A percentile compares a stretch with the other conserved stretches of the same genome.
Conservation (phyloP, 768 basidiomycete genomes). For the Leccinum longicurvipes region DNA sequence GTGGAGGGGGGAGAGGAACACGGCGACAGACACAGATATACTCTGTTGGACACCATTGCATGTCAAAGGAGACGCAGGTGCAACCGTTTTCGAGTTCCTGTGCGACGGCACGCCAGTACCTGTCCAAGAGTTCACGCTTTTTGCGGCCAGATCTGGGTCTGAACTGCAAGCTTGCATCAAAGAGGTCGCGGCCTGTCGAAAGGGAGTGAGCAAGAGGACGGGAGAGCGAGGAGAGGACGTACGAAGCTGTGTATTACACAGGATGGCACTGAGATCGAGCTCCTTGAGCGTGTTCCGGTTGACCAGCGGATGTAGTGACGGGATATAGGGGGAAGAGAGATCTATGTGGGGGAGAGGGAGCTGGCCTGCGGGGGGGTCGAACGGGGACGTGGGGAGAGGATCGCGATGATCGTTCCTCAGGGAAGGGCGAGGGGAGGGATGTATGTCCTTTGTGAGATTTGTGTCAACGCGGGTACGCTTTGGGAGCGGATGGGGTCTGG, state of each 20-base stretch:
- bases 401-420: too few species aligned
- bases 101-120: constrained; percentile 81
- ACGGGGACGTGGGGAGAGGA: too few species aligned
- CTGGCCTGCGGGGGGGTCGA: constrained; percentile 28
- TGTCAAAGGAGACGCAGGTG: constrained; percentile 77
- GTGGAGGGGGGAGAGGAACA: constrained; percentile 47
- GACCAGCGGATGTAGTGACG: constrained; percentile 69
- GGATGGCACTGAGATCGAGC: constrained; percentile 79
- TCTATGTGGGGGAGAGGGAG: constrained; percentile 36
- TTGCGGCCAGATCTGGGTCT: constrained; percentile 71
- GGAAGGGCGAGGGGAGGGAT: constrained; percentile 16
- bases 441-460: constrained; percentile 13
- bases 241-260: constrained; percentile 90
- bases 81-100: constrained; percentile 79
- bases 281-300: constrained; percentile 81
- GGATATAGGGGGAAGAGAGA: constrained; percentile 52
- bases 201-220: neutral
- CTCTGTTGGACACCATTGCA: constrained; percentile 48
- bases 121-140: constrained; percentile 68
- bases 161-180: constrained; percentile 82
- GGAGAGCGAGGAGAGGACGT: constrained; percentile 34
- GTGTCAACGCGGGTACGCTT: constrained; percentile 33
- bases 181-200: constrained; percentile 76
- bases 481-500: constrained; percentile 20
- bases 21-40: constrained; percentile 55